Base-by-base conservation (phyloP, 1,284 basidiomycete genomes). In the Puccinia triticina region DNA sequence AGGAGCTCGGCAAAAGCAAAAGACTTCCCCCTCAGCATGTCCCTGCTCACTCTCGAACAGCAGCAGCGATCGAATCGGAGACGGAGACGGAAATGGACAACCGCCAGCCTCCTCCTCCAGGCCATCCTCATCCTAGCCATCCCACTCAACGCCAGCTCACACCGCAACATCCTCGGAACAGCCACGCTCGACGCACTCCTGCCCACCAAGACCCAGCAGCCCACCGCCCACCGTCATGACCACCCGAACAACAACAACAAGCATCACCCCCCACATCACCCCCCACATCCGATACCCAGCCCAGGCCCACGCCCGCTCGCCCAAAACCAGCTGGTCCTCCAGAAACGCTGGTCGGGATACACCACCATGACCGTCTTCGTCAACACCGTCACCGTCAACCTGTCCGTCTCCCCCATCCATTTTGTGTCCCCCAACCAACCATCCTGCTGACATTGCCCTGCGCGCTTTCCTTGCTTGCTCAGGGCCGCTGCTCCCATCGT, bases 321-420 rank as follows among this genome's bases (percentile, higher is more conserved):
- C 18, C 61, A 66, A 34, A 59, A 75, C 74, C 74, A 32, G 43
- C 57, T 59, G 14, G 12, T 64, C 37, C 76, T 78, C 21, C 59
- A 48, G 14, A 79, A 59, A 40, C 26, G 77, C 29, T 79, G 77
- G 77, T 57, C 64, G 0, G 67, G 67, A 16, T 79, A 79, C 46
- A 67, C 77, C 69, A 79, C 77, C 26, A 67, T 72, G 26, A 79
- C 77, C 34, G 67, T 79, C 48, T 79, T 71, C 37, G 77, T 79
- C 55, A 79, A 59, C 55, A 79, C 77, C 23, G 50, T 79, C 29
- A 79, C 77, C 34, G 50, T 79, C 67, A 79, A 64, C 55, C 59
- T 67, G 77, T 79, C 0, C 21, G 77, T 77, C 37, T 64, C 37
- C 10, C 50, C 32, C 66, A 18, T 18, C 40, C 59, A 12, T 34